A percentile compares a stretch with the other conserved stretches of the same genome.
These are phyloP conservation scores for Diddensiella caesifluorescens DNA, from an alignment of 805 yeast genomes.

Conservation along the genomic window DNA sequence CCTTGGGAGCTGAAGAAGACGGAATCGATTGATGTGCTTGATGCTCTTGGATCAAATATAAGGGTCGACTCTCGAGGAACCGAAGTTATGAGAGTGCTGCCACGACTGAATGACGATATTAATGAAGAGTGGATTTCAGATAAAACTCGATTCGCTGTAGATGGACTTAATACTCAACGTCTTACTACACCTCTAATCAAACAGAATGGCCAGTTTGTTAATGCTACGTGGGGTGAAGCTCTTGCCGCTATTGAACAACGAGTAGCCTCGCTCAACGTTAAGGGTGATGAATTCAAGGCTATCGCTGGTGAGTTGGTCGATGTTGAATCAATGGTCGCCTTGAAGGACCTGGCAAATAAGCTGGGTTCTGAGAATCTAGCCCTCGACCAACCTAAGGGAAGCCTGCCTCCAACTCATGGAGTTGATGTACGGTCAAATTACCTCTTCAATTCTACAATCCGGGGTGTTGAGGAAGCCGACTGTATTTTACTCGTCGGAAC, in stretches of 20 bases:
- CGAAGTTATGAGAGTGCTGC: constrained; percentile 82
- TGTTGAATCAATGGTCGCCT: constrained; percentile 75
- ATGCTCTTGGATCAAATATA: constrained; percentile 75
- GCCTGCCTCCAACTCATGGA: constrained; percentile 56
- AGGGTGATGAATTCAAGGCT: constrained; percentile 70
- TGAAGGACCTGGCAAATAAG: constrained; percentile 71
- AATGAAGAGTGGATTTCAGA: constrained; percentile 92
- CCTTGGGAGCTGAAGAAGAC: constrained; percentile 93
- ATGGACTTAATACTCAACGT: constrained; percentile 81
- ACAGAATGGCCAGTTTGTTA: constrained; percentile 61
- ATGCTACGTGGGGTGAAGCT: constrained; percentile 86
- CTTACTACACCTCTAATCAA: constrained; percentile 74
- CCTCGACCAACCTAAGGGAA: constrained; percentile 58
- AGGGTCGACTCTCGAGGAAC: constrained; percentile 84
- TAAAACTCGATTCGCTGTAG: constrained; percentile 79
- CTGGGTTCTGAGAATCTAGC: constrained; percentile 79
- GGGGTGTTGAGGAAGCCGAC: constrained; percentile 79
- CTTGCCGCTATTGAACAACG: constrained; percentile 63
- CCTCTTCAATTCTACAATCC: constrained; percentile 71
- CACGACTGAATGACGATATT: constrained; percentile 78
- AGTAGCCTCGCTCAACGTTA: constrained; percentile 48
- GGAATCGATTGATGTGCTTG: constrained; percentile 78
- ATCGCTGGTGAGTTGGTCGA: constrained; percentile 77
- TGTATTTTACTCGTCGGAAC: constrained; percentile 76
- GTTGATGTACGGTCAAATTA: constrained; percentile 74